phyloP scores from a whole-genome alignment of 2,329 filamentous ascomycete species.

The Cryphonectria radicalis region DNA sequence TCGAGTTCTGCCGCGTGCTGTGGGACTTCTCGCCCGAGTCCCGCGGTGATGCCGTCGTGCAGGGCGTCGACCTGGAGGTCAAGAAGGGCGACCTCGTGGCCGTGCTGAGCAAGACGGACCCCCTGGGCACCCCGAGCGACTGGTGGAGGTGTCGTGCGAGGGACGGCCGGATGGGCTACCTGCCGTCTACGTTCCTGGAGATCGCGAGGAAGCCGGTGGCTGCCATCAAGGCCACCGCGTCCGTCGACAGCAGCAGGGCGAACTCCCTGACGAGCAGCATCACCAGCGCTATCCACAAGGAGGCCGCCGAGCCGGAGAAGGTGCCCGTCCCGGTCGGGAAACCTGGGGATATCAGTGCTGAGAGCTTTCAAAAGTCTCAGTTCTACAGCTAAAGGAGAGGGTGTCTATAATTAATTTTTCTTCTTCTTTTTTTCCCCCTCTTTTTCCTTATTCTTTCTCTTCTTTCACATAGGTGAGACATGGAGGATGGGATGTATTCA shows the following conservation, averaged over 20 bases:
- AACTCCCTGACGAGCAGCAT: conserved; percentile 56
- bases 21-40: conserved; percentile 91
- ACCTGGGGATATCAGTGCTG: conserved; percentile 56
- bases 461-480: not conserved
- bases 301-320: conserved; percentile 41
- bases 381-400: conserved; percentile 55
- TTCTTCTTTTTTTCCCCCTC: not conserved
- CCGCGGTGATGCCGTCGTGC: conserved; percentile 55
- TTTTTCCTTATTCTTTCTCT: not conserved
- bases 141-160: conserved; percentile 96
- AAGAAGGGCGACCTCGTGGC: conserved; percentile 96
- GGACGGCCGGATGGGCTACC: conserved; percentile 87
- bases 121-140: conserved; percentile 87
- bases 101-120: conserved; percentile 89
- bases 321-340: conserved; percentile 43
- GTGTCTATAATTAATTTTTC: not conserved
- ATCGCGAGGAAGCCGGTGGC: conserved; percentile 63
- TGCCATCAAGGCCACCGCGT: conserved; percentile 54
- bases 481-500: not conserved
- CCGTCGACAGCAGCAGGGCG: conserved; percentile 51
- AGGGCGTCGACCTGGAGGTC: conserved; percentile 85
- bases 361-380: conserved; percentile 62
- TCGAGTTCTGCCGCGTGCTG: conserved; percentile 93
- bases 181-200: conserved; percentile 90
- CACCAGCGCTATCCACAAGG: conserved; percentile 30